These are phyloP conservation scores for Sphagnum magellanicum DNA, from an alignment of 228 moss, liverwort and hornwort genomes.

Conservation along the genomic window DNA sequence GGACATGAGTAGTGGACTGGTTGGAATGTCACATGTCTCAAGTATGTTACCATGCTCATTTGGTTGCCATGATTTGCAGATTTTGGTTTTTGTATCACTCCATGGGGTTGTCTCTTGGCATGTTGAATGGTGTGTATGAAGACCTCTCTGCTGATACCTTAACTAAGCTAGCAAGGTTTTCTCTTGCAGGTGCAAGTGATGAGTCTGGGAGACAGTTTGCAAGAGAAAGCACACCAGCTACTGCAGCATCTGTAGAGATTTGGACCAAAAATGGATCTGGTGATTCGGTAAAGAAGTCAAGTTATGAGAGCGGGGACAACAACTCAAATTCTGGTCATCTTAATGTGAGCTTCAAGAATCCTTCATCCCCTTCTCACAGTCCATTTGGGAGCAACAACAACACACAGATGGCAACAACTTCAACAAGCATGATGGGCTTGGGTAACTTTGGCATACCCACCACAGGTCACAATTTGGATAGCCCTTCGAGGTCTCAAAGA, in stretches of 20 bases:
- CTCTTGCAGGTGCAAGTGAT: slow-evolving; percentile 1
- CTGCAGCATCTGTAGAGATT: slow-evolving; percentile 22
- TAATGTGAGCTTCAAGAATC: too few species aligned
- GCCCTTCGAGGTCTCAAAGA: too few species aligned
- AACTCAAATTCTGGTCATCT: too few species aligned
- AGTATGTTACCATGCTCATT: slow-evolving; percentile 11
- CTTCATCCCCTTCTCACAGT: too few species aligned
- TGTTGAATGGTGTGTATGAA: neutral
- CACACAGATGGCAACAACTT: too few species aligned
- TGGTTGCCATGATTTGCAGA: neutral
- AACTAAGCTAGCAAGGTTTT: neutral
- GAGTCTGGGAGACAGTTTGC: neutral
- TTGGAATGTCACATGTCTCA: slow-evolving; percentile 42
- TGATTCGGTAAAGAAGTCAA: too few species aligned
- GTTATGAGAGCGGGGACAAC: too few species aligned
- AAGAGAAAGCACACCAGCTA: slow-evolving; percentile 12
- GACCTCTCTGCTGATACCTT: neutral
- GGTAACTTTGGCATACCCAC: too few species aligned
- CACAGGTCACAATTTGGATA: too few species aligned
- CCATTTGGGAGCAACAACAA: too few species aligned
- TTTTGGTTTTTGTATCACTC: neutral
- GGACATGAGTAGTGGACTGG: slow-evolving; percentile 28
- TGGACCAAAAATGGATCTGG: slow-evolving; percentile 14
- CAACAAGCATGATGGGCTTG: too few species aligned
- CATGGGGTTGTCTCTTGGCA: neutral